Base-by-base conservation (phyloP, 345 rosid genomes). In the Raphanus raphanistrum region DNA sequence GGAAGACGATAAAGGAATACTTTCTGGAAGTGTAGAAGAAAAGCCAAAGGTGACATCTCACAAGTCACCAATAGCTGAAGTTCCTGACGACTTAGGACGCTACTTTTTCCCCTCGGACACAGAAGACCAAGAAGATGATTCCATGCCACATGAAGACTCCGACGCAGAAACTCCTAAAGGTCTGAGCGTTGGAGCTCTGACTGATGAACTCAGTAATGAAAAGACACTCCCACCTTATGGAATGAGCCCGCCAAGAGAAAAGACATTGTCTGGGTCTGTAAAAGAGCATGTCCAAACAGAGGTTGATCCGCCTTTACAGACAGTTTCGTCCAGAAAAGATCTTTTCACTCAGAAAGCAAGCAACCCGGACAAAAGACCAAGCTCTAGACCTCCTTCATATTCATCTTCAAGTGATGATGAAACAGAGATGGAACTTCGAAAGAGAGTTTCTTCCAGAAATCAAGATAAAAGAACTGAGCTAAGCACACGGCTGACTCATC, bases 161-260 rank as follows among this genome's bases (percentile, higher is more conserved):
- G 83, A 75, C 31, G 27, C 59, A 26, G 90, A 81, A 58, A 79
- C 79, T 78, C 88, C 76, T 41, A 67, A 55, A 85, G 78, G 80
- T 85, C 68, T 83, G 68, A 83, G 73, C 38, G 75, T 79, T 67
- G 91, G 82, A 75, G 78, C 35, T 63, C 72, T 92, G 79, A 83
- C 87, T 0, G 89, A 90, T 48, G 95, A 86, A 65, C 72, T 82
- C 55, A 67, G 83, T 48, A 89, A 88, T 70, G 92, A 76, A 80
- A 84, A 63, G 60, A 83, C 65, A 76, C 87, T 3, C 80, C 92
- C 87, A 13, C 84, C 87, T 8, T 87, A 82, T 79, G 82, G 13
- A 27, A 75, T 63, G 77, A 83, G 84, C 66, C 72, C 79, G 0
- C 64, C 81, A 63, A 71, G 66, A 59, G 79, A 78, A 45, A 59